Evolutionary conservation across 176 grass and related monocot species (phyloP), one percentile per base, ranked within the genome.

Genomic region (Elymus sibiricus): DNA sequence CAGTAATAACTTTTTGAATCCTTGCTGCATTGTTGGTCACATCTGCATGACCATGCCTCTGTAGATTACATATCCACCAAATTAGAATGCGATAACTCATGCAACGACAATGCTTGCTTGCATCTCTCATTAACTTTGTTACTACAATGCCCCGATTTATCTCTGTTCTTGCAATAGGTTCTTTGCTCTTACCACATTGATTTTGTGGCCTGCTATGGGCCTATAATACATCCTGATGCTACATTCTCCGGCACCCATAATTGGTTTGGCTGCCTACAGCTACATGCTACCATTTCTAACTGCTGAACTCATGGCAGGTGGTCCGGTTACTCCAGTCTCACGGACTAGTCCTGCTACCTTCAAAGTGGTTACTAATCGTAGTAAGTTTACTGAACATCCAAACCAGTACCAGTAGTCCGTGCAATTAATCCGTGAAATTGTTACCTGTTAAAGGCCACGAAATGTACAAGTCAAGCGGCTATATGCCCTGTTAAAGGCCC

Each of bases 321-420:
- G 35, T 70, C 35, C 35, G 37, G 35, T 70, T 39, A 69, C 32
- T 34, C 65, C 16, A 21, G 65, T 37, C 16, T 38, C 66, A 35
- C 32, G 34, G 66, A 35, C 66, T 69, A 69, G 37, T 38, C 17
- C 37, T 69, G 32, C 66, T 37, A 70, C 35, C 67, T 70, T 70
- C 67, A 70, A 70, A 70, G n/a, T 2, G 10, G 19, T 40, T 37
- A 70, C 35, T 40, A 37, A 70, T 39, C 5, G 4, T 70, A 38
- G 69, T 42, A 71, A 71, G 69, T 71, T 71, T 42, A 71, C 4
- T 71, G 69, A 71, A 71, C 38, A 71, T 71, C 19, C 34, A 70
- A 22, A 39, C 34, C 69, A 42, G 22, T 42, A 71, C 37, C 68
- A 37, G 7, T 39, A 4, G 4, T 22, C 34, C 67, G 3, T 9